A percentile compares a stretch with the other conserved stretches of the same genome.
Evolutionary conservation across 768 basidiomycete genomes (phyloP).

Genomic region (Leccinum truebloodii): DNA sequence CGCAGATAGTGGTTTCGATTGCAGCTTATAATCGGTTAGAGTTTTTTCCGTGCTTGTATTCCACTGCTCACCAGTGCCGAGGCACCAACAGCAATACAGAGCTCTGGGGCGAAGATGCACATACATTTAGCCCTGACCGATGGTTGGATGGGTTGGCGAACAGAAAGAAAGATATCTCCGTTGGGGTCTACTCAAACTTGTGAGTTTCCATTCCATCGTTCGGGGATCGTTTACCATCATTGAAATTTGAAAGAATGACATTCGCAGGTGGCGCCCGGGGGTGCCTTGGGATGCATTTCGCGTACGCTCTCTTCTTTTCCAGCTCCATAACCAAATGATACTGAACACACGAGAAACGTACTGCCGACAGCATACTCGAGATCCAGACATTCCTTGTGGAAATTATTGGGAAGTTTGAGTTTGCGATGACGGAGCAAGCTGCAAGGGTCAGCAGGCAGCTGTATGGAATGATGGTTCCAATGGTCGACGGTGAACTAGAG

Average conservation of each 20-base stretch:
- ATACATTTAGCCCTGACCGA: conserved; percentile 33
- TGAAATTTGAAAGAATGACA: conserved; percentile 9
- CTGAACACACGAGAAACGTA: neutral
- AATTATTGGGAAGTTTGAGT: conserved; percentile 55
- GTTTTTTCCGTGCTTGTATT: neutral
- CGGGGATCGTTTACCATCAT: neutral
- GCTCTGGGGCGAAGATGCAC: conserved; percentile 35
- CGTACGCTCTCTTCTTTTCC: neutral
- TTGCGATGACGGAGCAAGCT: conserved; percentile 25
- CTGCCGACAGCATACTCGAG: neutral
- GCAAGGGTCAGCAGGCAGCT: conserved; percentile 28
- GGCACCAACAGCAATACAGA: conserved; percentile 24
- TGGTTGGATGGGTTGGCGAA: conserved; percentile 25
- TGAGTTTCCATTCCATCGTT: conserved; percentile 7
- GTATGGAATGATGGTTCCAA: conserved; percentile 33
- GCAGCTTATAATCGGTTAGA: conserved; percentile 55
- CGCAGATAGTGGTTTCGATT: conserved; percentile 45
- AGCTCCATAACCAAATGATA: neutral
- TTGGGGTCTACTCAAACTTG: conserved; percentile 34
- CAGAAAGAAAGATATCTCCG: conserved; percentile 19
- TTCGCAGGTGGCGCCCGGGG: conserved; percentile 23
- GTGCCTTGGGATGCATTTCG: conserved; percentile 22
- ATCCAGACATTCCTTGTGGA: conserved; percentile 35
- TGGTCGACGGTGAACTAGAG: conserved; percentile 31
- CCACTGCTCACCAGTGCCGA: neutral